Evolutionary conservation across 176 grass and related monocot species (phyloP), one percentile per base, ranked within the genome.

Genomic region (Calamus simplicifolius): DNA sequence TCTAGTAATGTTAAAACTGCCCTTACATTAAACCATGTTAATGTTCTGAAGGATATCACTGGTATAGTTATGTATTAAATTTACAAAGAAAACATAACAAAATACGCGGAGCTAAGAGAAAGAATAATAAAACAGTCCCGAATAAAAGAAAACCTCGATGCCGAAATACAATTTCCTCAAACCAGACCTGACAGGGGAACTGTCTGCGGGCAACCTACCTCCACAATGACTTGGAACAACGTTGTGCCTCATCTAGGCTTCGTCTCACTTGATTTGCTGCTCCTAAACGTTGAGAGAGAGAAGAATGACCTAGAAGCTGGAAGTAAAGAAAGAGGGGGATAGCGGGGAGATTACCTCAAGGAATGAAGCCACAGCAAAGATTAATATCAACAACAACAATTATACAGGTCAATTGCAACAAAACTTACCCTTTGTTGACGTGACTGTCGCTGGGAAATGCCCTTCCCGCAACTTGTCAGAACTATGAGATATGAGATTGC

Each of bases 261-360:
- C 3, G 85, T 76, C 52, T 99, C 88, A 4, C 79, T 89, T 6
- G 85, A 93, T 71, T 78, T 99, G 88, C 81, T 99, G 79, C 94
- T 99, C 81, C 94, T 78, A 79, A 99, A 99, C 72, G 83, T 99
- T 73, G 93, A 92, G 29, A 99, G 88, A 52, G 88, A 99, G 85
- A 93, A 99, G 73, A 99, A 99, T 29, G 94, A 89, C 67, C 94
- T 89, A 28, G 88, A 82, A 62, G 85, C 88, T 99, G 70, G 25
- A 76, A 64, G 71, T 65, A 75, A 28, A 72, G 68, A 29, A 62
- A 55, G 31, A 67, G 50, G 57, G 1, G 26, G 12, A 71, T 57
- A 50, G 35, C 56, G 65, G 52, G 8, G 30, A 55, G 51, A 68
- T 51, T 27, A 25, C 52, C 48, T 51, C 1, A 49, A 31, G 54